phyloP scores from a whole-genome alignment of 345 rosid genomes.

The Cardiospermum halicacabum region DNA sequence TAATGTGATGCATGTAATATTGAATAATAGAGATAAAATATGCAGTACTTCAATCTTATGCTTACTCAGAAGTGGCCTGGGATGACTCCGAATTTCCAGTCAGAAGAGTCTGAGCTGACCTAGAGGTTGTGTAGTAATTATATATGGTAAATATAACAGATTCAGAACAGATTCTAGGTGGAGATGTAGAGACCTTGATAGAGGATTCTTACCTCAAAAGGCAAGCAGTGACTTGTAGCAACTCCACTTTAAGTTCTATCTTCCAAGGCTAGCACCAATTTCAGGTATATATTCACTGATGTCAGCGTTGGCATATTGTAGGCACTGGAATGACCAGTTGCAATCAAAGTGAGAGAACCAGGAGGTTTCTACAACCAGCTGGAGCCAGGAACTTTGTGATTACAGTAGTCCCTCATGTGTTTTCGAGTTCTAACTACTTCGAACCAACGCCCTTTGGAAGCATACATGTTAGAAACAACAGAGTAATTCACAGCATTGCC shows the following conservation, averaged over 20 bases:
- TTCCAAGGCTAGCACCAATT: background rate
- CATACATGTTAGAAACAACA: slow-evolving; percentile 50
- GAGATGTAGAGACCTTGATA: background rate
- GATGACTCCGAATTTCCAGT: background rate
- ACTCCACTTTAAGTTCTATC: background rate
- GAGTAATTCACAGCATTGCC: slow-evolving; percentile 49
- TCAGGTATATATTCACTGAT: slow-evolving; percentile 8
- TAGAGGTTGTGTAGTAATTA: background rate
- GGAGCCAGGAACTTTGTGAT: slow-evolving; percentile 52
- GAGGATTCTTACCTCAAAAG: background rate
- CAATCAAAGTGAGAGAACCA: slow-evolving; percentile 15
- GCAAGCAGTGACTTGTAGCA: background rate
- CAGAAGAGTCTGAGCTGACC: background rate
- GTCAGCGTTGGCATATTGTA: background rate
- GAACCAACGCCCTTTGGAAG: slow-evolving; percentile 57
- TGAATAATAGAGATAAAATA: background rate
- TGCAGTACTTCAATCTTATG: background rate
- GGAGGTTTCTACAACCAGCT: slow-evolving; percentile 45
- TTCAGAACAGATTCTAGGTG: background rate
- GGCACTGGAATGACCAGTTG: slow-evolving; percentile 23
- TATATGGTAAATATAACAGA: background rate
- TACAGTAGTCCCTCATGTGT: slow-evolving; percentile 43
- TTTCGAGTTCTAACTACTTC: slow-evolving; percentile 42
- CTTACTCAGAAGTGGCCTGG: background rate
- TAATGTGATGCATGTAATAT: background rate